Base-by-base conservation (phyloP, 1,284 basidiomycete species). In the Uromyces viciae-fabae region DNA sequence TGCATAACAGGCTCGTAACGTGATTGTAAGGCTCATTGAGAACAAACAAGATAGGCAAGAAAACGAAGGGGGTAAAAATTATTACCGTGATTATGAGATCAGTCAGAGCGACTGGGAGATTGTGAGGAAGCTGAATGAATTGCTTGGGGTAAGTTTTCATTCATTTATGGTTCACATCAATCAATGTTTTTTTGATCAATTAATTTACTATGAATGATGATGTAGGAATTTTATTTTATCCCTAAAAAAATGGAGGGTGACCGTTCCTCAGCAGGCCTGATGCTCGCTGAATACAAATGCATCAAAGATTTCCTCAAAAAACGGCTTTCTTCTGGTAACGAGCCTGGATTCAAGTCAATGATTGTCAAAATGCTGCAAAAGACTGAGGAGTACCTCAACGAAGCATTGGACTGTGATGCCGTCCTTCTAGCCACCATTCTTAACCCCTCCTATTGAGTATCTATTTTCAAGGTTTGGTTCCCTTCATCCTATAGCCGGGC, bases 171-270 rank as follows among this genome's bases (percentile, higher is more conserved):
- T n/a, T n/a, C n/a, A n/a, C n/a, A n/a, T n/a, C n/a, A n/a, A n/a
- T n/a, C n/a, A n/a, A n/a, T n/a, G n/a, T n/a, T n/a, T n/a, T n/a
- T n/a, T n/a, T n/a, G n/a, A n/a, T n/a, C n/a, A n/a, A n/a, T n/a
- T n/a, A n/a, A n/a, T n/a, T n/a, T n/a, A n/a, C n/a, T n/a, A n/a
- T n/a, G n/a, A n/a, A n/a, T n/a, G n/a, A n/a, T n/a, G n/a, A n/a
- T n/a, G n/a, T n/a, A 64, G 62, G 33, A 64, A 38, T 64, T 64
- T 28, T 40, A 49, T 49, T 49, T 49, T n/a, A n/a, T n/a, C n/a
- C 46, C 46, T 49, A 11, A 49, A 11, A 49, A 49, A 22, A 64
- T 64, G 62, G 64, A 68, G 22, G 64, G 64, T 8, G 22, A 68
- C 38, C 31, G 7, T 25, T 43, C 64, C 31, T 42, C n/a, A 22